Evolutionary conservation across 148 eudicot genomes (phyloP), one percentile per base, ranked within the genome.

Genomic region (Agrostemma githago): DNA sequence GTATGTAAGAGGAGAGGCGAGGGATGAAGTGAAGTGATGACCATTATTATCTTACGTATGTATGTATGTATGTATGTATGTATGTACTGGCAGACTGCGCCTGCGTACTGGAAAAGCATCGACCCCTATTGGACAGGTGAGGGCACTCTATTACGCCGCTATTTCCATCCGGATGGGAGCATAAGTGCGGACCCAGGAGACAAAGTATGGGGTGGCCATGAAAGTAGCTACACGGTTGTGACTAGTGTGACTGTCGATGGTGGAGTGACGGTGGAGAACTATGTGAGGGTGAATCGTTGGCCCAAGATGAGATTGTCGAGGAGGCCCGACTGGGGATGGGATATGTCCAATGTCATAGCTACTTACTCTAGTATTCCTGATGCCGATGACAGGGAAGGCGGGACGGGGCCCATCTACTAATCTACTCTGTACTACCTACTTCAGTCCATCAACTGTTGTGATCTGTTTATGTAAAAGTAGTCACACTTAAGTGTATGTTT

Each of bases 191-290:
- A 89, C 44, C 85, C 85, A 0, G 89, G 70, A 37, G 98, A 93
- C 78, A 76, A 72, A 69, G 91, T 91, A 17, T 93, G 97, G 97
- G 97, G 98, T 9, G 98, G 98, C n/a, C 97, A 93, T 15, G 98
- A 88, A 79, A 81, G 89, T 16, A 78, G 87, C 26, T 93, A 89
- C 73, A 84, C 93, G 5, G 71, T 88, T 1, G 91, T 93, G 43
- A 91, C 95, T 20, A 80, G 95, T 54, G 61, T 70, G 0, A 41
- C 84, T 10, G 57, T 80, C 40, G 87, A 63, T 5, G 85, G 84
- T 26, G 89, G 92, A 54, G 79, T 77, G 60, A 86, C 92, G 38
- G 80, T 91, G 67, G 91, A 84, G 43, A 91, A 93, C 79, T 93
- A 93, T 43, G 93, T 93, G 37, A 87, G 97, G 83, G 88, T 93